A percentile compares a stretch with the other conserved stretches of the same genome.
Evolutionary conservation across 768 basidiomycete species (phyloP).

Genomic region (Sporobolomyces pararoseus): DNA sequence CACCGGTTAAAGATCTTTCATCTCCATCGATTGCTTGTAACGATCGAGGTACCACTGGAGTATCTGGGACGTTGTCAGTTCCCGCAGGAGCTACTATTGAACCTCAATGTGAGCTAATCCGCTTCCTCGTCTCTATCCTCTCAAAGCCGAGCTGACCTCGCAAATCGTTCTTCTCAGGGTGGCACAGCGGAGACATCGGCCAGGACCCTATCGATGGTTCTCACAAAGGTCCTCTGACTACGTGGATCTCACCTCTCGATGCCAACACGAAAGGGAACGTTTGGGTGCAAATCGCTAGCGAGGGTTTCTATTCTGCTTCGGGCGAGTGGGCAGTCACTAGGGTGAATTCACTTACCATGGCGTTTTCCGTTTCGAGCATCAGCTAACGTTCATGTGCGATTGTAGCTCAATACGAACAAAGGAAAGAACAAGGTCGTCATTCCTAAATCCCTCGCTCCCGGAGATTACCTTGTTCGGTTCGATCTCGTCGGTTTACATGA

Average conservation of each 20-base stretch:
- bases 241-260: slow-evolving; percentile 8
- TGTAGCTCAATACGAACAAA: no score
- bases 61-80: neutral
- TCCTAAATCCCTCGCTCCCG: neutral
- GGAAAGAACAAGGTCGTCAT: no score
- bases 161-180: no score
- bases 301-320: neutral
- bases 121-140: no score
- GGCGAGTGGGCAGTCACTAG: slow-evolving; percentile 7
- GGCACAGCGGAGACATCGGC: neutral
- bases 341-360: slow-evolving; percentile 1
- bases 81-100: slow-evolving; percentile 16
- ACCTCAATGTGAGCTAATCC: neutral
- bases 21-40: neutral
- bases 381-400: no score
- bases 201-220: slow-evolving; percentile 11
- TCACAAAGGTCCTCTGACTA: slow-evolving; percentile 10
- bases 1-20: slow-evolving; percentile 1
- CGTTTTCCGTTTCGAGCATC: no score
- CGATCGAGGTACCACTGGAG: neutral
- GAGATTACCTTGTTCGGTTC: slow-evolving; percentile 26
- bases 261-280: neutral
- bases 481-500: slow-evolving; percentile 11
- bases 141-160: no score
- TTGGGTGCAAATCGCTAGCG: slow-evolving; percentile 17